A percentile compares a stretch with the other conserved stretches of the same genome.
Conservation (phyloP, 768 basidiomycete genomes). For the Lepiota brunneoincarnata region DNA sequence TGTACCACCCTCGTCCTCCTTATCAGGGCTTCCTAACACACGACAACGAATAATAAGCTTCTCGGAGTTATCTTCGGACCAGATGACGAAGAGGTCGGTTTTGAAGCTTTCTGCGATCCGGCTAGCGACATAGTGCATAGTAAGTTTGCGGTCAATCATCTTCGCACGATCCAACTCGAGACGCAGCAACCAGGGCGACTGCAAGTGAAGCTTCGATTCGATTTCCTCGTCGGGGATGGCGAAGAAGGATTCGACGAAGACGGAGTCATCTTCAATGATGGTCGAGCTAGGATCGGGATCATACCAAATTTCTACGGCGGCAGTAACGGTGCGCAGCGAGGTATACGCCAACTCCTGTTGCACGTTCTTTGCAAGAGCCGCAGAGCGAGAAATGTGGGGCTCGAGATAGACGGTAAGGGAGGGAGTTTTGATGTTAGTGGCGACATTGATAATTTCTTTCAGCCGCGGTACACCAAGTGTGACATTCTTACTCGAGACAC, state of each 20-base stretch:
- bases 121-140: constrained; percentile 92
- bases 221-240: constrained; percentile 98
- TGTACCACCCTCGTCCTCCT: constrained; percentile 77
- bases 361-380: constrained; percentile 75
- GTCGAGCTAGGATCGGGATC: constrained; percentile 91
- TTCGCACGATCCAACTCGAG: constrained; percentile 95
- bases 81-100: constrained; percentile 95
- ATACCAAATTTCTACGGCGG: constrained; percentile 96
- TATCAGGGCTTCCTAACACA: constrained; percentile 79
- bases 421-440: constrained; percentile 97
- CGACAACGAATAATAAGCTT: constrained; percentile 97
- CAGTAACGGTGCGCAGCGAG: constrained; percentile 89
- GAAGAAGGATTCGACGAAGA: constrained; percentile 99
- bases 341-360: constrained; percentile 94
- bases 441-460: constrained; percentile 99
- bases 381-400: constrained; percentile 61
- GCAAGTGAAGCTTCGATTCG: constrained; percentile 83
- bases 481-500: constrained; percentile 99
- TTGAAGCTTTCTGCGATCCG: constrained; percentile 94
- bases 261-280: constrained; percentile 92
- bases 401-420: constrained; percentile 91
- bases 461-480: constrained; percentile 98
- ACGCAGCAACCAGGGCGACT: constrained; percentile 97
- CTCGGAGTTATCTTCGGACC: constrained; percentile 98
- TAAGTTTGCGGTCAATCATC: constrained; percentile 96